phyloP scores from a whole-genome alignment of 805 yeast genomes.

The Yarrowia osloensis region DNA sequence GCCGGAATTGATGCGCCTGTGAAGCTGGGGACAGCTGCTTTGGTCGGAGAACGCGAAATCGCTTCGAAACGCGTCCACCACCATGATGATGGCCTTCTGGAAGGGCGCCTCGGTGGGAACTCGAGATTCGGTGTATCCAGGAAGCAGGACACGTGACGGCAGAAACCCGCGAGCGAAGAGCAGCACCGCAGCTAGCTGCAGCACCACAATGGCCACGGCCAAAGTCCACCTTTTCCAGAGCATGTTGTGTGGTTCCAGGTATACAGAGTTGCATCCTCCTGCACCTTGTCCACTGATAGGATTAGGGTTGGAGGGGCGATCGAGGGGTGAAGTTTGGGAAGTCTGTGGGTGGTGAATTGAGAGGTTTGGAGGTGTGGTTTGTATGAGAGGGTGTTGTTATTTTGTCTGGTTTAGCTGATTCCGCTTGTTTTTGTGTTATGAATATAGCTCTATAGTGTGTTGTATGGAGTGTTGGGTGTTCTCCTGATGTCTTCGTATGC shows the following conservation, averaged over 20 bases:
- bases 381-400: not conserved
- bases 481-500: too few species aligned
- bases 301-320: not conserved
- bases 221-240: constrained; percentile 28
- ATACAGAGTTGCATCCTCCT: not conserved
- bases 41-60: constrained; percentile 70
- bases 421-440: not conserved
- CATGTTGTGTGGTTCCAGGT: not conserved
- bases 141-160: constrained; percentile 79
- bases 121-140: constrained; percentile 52
- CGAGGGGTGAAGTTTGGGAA: not conserved
- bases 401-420: not conserved
- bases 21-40: constrained; percentile 70
- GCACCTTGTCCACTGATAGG: not conserved
- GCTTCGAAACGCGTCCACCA: constrained; percentile 88
- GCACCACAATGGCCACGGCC: constrained; percentile 34
- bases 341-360: not conserved
- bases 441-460: too few species aligned
- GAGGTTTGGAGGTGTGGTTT: not conserved
- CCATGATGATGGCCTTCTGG: constrained; percentile 72
- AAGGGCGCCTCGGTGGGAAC: constrained; percentile 44
- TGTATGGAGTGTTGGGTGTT: too few species aligned
- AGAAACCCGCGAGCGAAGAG: constrained; percentile 82
- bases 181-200: constrained; percentile 57
- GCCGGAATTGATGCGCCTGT: constrained; percentile 62